Conservation (phyloP, 2,329 filamentous ascomycete genomes). For the Fonsecaea pedrosoi region DNA sequence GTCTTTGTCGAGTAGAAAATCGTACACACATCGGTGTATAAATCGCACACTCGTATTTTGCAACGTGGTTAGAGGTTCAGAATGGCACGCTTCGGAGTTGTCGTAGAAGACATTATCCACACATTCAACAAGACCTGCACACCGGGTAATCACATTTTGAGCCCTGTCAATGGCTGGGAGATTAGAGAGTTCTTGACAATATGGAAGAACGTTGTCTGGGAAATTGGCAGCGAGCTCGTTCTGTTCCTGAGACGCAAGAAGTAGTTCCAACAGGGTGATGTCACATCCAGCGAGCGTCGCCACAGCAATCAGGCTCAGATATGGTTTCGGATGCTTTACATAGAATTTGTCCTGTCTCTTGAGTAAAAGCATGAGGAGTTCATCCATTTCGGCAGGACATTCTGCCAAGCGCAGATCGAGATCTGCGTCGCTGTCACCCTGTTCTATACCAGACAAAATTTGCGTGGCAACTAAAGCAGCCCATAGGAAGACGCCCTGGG, state of each 20-base stretch:
- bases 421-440: constrained; percentile 17
- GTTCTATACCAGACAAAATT: neutral
- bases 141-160: constrained; percentile 2
- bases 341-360: constrained; percentile 27
- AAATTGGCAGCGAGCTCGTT: neutral
- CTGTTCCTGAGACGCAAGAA: constrained; percentile 3
- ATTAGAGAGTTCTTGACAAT: neutral
- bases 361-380: constrained; percentile 16
- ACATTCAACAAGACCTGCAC: constrained; percentile 18
- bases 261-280: constrained; percentile 13
- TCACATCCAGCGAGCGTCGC: too few species aligned
- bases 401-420: constrained; percentile 14
- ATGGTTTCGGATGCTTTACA: constrained; percentile 25
- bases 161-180: neutral
- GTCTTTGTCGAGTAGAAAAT: constrained; percentile 7
- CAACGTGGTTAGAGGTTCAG: neutral
- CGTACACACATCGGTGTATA: constrained; percentile 17
- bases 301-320: constrained; percentile 10
- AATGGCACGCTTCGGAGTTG: neutral
- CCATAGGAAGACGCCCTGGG: constrained; percentile 23
- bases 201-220: neutral
- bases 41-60: neutral
- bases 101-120: neutral
- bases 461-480: constrained; percentile 15
- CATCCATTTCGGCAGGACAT: constrained; percentile 20